Conservation (phyloP, 768 basidiomycete species). For the Asterophora lycoperdoides region DNA sequence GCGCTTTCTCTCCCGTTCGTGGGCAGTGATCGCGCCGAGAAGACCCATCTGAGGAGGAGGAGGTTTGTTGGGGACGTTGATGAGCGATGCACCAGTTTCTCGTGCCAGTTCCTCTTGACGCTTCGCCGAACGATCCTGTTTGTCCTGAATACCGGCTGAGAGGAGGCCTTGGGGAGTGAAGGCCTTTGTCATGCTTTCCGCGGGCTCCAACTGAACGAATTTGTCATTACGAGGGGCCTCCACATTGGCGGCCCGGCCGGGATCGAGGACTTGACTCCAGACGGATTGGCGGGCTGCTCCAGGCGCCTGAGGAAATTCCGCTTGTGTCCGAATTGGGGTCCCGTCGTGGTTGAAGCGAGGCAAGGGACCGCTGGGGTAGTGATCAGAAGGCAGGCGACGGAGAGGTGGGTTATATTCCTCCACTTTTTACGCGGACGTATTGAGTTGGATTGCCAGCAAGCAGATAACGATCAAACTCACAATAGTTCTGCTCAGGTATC, state of each 20-base stretch:
- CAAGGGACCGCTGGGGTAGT: slow-evolving; percentile 35
- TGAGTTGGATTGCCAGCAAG: slow-evolving; percentile 7
- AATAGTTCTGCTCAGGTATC: slow-evolving; percentile 44
- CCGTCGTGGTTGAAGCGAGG: slow-evolving; percentile 55
- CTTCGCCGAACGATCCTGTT: slow-evolving; percentile 93
- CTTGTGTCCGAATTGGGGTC: slow-evolving; percentile 48
- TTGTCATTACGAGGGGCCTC: slow-evolving; percentile 50
- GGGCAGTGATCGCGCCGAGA: slow-evolving; percentile 92
- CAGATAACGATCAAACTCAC: slow-evolving; percentile 32
- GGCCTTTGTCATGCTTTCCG: slow-evolving; percentile 83
- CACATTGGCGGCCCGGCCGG: slow-evolving; percentile 44
- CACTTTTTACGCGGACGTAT: slow-evolving; percentile 24
- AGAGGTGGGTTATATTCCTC: slow-evolving; percentile 36
- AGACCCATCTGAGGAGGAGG: slow-evolving; percentile 94
- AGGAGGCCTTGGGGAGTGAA: slow-evolving; percentile 94
- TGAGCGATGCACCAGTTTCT: slow-evolving; percentile 85
- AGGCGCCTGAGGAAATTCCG: slow-evolving; percentile 44
- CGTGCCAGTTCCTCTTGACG: slow-evolving; percentile 91
- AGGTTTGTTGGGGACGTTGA: slow-evolving; percentile 95
- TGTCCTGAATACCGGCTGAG: slow-evolving; percentile 92
- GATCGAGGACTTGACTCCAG: slow-evolving; percentile 89
- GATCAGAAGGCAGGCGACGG: slow-evolving; percentile 53
- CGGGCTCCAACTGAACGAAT: slow-evolving; percentile 69
- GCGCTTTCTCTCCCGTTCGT: slow-evolving; percentile 90
- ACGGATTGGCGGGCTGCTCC: slow-evolving; percentile 62